Conservation (phyloP, 495 filamentous ascomycete species). For the Penicillium lividum region DNA sequence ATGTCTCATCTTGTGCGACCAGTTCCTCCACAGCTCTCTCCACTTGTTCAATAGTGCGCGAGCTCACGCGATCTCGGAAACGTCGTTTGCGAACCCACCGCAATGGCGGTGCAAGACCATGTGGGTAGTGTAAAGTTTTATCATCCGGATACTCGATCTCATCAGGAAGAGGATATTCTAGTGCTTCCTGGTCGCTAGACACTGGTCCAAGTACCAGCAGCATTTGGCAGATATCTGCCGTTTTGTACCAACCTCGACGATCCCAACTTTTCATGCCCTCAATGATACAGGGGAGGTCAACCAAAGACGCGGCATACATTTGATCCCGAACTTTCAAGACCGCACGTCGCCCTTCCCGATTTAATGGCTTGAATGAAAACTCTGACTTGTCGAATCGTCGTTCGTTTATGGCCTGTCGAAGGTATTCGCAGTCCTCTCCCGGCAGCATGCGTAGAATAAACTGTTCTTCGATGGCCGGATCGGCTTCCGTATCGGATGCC, state of each 20-base stretch:
- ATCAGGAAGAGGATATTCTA: slow-evolving; percentile 62
- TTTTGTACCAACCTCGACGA: slow-evolving; percentile 87
- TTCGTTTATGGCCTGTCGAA: slow-evolving; percentile 69
- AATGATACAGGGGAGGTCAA: slow-evolving; percentile 88
- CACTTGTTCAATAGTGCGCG: slow-evolving; percentile 84
- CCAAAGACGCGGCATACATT: slow-evolving; percentile 76
- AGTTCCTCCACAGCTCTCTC: slow-evolving; percentile 80
- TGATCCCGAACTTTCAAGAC: slow-evolving; percentile 67
- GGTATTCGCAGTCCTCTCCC: slow-evolving; percentile 79
- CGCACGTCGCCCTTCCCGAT: slow-evolving; percentile 70
- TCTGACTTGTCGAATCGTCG: slow-evolving; percentile 68
- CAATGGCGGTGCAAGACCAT: slow-evolving; percentile 91
- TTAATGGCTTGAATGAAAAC: slow-evolving; percentile 76
- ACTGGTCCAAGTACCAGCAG: slow-evolving; percentile 75
- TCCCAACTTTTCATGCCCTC: slow-evolving; percentile 98
- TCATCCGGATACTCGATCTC: slow-evolving; percentile 61
- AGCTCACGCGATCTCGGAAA: slow-evolving; percentile 75
- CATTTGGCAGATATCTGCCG: slow-evolving; percentile 94
- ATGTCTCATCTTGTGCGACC: slow-evolving; percentile 64
- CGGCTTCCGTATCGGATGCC: slow-evolving; percentile 81
- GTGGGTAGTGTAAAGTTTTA: slow-evolving; percentile 74
- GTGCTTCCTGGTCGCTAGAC: slow-evolving; percentile 69
- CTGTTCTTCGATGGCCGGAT: slow-evolving; percentile 84
- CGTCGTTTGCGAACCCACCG: slow-evolving; percentile 79
- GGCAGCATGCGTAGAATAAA: slow-evolving; percentile 87